These are phyloP conservation scores for Colletotrichum sp. DNA, from an alignment of 2,329 filamentous ascomycete species.

Conservation along the genomic window DNA sequence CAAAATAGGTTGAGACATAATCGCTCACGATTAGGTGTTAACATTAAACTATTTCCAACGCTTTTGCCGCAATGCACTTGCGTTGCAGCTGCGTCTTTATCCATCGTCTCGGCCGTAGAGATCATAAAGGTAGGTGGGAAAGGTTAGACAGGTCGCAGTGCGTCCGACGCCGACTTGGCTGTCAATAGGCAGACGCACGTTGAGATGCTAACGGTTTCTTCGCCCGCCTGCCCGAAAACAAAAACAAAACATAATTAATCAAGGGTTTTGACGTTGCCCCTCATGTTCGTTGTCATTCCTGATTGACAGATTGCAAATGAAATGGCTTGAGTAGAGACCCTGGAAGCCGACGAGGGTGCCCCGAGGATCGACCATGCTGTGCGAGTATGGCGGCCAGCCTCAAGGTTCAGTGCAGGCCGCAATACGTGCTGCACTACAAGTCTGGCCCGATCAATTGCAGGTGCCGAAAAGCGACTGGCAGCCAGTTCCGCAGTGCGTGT, in stretches of 20 bases:
- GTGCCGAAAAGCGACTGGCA: conserved; percentile 37
- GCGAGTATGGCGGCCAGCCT: background rate
- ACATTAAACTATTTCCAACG: background rate
- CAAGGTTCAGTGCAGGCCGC: conserved; percentile 3
- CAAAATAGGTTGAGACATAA: conserved; percentile 13
- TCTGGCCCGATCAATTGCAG: conserved; percentile 28
- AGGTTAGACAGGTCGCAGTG: background rate
- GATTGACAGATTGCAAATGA: background rate
- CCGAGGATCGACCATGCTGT: background rate
- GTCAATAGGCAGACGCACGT: background rate
- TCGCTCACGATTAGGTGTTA: conserved; percentile 9
- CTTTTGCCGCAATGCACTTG: background rate
- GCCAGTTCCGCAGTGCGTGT: conserved; percentile 34
- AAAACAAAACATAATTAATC: background rate
- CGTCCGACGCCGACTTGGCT: background rate
- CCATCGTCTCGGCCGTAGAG: conserved; percentile 7
- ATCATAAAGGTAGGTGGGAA: background rate
- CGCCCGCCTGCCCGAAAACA: conserved; percentile 1
- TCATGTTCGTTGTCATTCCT: conserved; percentile 6
- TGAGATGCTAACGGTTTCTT: background rate
- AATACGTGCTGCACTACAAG: background rate
- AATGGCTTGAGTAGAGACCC: background rate
- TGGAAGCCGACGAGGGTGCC: background rate
- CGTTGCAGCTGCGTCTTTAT: background rate
- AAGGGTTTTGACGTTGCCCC: background rate